Percentiles rank a stretch among this genome's conserved stretches.
These are phyloP conservation scores for Hymenoscyphus infarciens DNA, from an alignment of 2,329 filamentous ascomycete genomes.

Conservation along the genomic window DNA sequence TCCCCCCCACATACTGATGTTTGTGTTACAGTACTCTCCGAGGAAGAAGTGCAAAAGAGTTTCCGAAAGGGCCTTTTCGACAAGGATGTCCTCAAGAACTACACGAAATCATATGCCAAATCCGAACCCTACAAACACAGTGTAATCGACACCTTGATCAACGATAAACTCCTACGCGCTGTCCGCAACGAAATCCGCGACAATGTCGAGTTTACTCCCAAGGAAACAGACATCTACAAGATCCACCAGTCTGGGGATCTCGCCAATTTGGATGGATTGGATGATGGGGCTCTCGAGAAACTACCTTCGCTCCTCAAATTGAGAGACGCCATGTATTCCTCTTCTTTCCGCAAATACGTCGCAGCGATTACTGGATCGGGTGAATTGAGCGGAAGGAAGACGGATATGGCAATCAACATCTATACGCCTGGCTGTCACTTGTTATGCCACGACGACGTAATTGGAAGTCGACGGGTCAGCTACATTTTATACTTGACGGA, in stretches of 20 bases:
- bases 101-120: conserved; percentile 58
- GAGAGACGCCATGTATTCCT: conserved; percentile 92
- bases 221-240: conserved; percentile 99
- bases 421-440: conserved; percentile 96
- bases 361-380: conserved; percentile 83
- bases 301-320: conserved; percentile 85
- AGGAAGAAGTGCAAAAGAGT: conserved; percentile 36
- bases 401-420: conserved; percentile 98
- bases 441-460: conserved; percentile 96
- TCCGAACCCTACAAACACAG: conserved; percentile 83
- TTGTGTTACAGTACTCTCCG: conserved; percentile 28
- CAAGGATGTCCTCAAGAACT: conserved; percentile 51
- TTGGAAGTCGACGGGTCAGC: conserved; percentile 91
- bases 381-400: conserved; percentile 85
- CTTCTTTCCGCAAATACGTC: conserved; percentile 83
- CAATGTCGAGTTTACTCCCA: conserved; percentile 93
- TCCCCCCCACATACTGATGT: conserved; percentile 15
- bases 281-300: conserved; percentile 78
- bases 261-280: conserved; percentile 91
- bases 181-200: conserved; percentile 86
- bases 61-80: conserved; percentile 68
- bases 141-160: conserved; percentile 78
- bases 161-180: conserved; percentile 75
- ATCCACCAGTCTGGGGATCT: conserved; percentile 98
- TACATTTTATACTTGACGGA: conserved; percentile 97